A percentile compares a stretch with the other conserved stretches of the same genome.
Evolutionary conservation across 1,284 basidiomycete genomes (phyloP).

Genomic region (Earliella scabrosa): DNA sequence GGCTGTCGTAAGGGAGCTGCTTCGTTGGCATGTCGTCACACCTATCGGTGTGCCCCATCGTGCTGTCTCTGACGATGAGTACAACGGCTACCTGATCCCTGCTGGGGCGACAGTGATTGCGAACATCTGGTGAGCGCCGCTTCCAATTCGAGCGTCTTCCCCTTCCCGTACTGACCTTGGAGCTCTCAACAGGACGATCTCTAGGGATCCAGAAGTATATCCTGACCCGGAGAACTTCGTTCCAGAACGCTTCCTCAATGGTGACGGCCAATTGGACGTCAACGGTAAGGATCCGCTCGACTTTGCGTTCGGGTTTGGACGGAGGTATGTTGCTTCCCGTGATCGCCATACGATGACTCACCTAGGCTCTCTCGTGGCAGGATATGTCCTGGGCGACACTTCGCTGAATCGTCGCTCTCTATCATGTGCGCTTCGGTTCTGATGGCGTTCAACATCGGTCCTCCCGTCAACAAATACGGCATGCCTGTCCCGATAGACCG

Average conservation of each 20-base stretch:
- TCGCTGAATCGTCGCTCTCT: constrained; percentile 12
- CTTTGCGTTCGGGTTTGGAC: constrained; percentile 15
- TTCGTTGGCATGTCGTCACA: constrained; percentile 32
- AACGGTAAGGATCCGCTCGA: constrained; percentile 3
- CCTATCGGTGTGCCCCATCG: constrained; percentile 17
- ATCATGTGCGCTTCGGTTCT: constrained; percentile 8
- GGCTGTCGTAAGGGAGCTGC: constrained; percentile 35
- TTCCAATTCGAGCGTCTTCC: too few relatives aligned
- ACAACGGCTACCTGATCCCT: constrained; percentile 14
- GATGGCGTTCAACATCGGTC: constrained; percentile 7
- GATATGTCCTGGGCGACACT: constrained; percentile 16
- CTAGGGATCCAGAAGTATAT: constrained; percentile 18
- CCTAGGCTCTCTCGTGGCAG: too few relatives aligned
- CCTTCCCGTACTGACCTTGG: neutral
- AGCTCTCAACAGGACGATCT: constrained; percentile 14
- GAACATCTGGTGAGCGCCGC: constrained; percentile 6
- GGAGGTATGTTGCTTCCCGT: constrained; percentile 11
- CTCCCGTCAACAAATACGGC: constrained; percentile 8
- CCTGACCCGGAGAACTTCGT: constrained; percentile 23
- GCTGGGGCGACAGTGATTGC: constrained; percentile 4
- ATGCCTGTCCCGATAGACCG: neutral
- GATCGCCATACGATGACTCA: too few relatives aligned
- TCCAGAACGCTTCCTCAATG: constrained; percentile 22
- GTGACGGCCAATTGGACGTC: constrained; percentile 7
- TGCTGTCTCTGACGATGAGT: constrained; percentile 13